Evolutionary conservation across 2,329 filamentous ascomycete genomes (phyloP), one percentile per base, ranked within the genome.

Genomic region (Fusarium tuaranense): DNA sequence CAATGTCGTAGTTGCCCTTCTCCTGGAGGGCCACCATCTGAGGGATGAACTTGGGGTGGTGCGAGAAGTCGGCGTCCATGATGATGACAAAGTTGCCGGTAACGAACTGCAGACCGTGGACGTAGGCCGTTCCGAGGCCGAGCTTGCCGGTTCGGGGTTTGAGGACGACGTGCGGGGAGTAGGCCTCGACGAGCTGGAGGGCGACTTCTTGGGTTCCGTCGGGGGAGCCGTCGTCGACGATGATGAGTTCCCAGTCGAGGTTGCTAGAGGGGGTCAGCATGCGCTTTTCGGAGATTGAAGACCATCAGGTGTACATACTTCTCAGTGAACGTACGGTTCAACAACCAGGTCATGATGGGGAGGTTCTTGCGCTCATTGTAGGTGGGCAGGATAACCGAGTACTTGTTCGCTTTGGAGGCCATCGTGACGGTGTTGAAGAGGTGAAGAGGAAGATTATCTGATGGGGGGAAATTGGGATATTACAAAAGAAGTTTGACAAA

Each of bases 51-150:
- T 98, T 99, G 82, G 97, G 97, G 88, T 99, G 97, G 87, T 99
- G 97, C 79, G 92, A 95, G 89, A 99, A 99, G 86, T 99, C 97
- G 85, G 97, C 97, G 87, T 99, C 97, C 97, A 99, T 99, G 89
- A 99, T 99, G 88, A 99, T 94, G 82, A 99, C 94, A 82, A 92
- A 98, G 89, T 97, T 98, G 80, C 97, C 97, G 25, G 92, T 95
- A 27, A 90, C 93, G 82, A 94, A 98, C 83, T 98, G 91, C 70
- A 99, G 89, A 63, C 96, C 96, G 85, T 98, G 95, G 44, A 98
- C 94, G 86, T 98, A 98, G 59, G 96, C 96, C 4, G 96, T 98
- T 78, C 96, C 96, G 60, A 98, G 92, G n/a, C 96, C 96, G 44
- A 98, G 93, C 87, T 98, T 99, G 82, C 97, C 97, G 48, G 94